These are phyloP conservation scores for Oenanthe sinensis DNA, from an alignment of 129 eudicot species.

Conservation along the genomic window DNA sequence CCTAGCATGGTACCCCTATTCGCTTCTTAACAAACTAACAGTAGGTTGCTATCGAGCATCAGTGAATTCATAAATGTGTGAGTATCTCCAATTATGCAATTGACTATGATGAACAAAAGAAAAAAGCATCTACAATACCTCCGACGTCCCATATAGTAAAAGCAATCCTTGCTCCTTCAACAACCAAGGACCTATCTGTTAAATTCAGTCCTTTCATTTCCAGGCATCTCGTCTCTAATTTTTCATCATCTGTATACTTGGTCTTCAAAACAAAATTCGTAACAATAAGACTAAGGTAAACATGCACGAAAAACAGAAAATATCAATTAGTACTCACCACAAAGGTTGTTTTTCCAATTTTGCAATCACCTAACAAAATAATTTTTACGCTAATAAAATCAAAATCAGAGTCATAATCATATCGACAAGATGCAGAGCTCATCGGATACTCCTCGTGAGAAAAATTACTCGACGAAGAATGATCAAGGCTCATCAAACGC, in stretches of 20 bases:
- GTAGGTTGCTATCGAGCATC: background rate
- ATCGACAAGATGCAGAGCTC: constrained; percentile 25
- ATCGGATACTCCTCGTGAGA: constrained; percentile 12
- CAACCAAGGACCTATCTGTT: constrained; percentile 55
- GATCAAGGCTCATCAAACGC: constrained; percentile 11
- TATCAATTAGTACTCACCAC: constrained; percentile 36
- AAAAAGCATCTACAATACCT: constrained; percentile 30
- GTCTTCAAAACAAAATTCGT: constrained; percentile 30
- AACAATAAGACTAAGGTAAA: background rate
- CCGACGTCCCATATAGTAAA: constrained; percentile 90
- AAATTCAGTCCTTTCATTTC: constrained; percentile 73
- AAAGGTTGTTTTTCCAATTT: constrained; percentile 75
- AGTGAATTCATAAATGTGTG: background rate
- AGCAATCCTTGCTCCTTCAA: constrained; percentile 73
- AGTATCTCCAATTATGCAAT: background rate
- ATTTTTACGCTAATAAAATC: constrained; percentile 77
- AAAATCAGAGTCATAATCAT: constrained; percentile 55
- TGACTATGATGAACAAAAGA: background rate
- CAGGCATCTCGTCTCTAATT: constrained; percentile 44
- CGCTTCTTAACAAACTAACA: background rate
- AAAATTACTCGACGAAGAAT: constrained; percentile 18
- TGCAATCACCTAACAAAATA: constrained; percentile 59
- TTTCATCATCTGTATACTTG: constrained; percentile 80
- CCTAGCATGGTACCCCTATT: background rate
- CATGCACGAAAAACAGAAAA: background rate